Conservation (phyloP, 805 yeast species). For the Spathaspora girioi region DNA sequence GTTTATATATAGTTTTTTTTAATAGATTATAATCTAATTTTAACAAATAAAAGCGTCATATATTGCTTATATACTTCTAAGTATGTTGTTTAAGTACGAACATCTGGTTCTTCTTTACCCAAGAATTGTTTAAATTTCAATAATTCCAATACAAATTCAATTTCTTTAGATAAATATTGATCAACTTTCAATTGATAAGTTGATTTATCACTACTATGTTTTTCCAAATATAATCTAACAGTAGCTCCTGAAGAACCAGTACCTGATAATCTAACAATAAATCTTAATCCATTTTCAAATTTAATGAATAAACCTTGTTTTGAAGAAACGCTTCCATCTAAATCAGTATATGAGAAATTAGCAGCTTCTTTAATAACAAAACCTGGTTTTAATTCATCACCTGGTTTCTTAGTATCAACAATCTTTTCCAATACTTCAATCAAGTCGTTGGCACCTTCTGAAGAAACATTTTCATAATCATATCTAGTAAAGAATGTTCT, state of each 20-base stretch:
- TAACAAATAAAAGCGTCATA: not conserved
- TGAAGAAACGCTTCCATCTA: conserved; percentile 85
- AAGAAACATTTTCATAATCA: conserved; percentile 81
- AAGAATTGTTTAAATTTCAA: conserved; percentile 69
- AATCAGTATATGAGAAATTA: conserved; percentile 88
- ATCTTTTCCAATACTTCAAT: conserved; percentile 43
- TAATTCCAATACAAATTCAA: conserved; percentile 60
- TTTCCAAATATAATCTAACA: conserved; percentile 86
- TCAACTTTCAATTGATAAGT: conserved; percentile 54
- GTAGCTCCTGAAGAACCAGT: conserved; percentile 99
- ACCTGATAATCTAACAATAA: conserved; percentile 89
- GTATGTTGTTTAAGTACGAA: conserved; percentile 52
- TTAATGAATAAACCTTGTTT: conserved; percentile 89
- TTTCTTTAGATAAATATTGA: conserved; percentile 61
- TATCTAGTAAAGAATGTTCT: conserved; percentile 96
- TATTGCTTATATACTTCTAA: not conserved
- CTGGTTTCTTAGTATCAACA: conserved; percentile 35
- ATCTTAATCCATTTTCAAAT: conserved; percentile 75
- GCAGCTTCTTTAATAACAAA: conserved; percentile 69
- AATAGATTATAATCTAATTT: not conserved
- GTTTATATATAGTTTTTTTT: not conserved
- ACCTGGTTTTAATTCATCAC: conserved; percentile 46
- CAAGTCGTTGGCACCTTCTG: conserved; percentile 71
- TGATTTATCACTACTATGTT: conserved; percentile 60
- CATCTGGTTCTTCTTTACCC: conserved; percentile 86